These are phyloP conservation scores for Akanthomyces lecanii DNA, from an alignment of 2,329 filamentous ascomycete species.

Conservation along the genomic window DNA sequence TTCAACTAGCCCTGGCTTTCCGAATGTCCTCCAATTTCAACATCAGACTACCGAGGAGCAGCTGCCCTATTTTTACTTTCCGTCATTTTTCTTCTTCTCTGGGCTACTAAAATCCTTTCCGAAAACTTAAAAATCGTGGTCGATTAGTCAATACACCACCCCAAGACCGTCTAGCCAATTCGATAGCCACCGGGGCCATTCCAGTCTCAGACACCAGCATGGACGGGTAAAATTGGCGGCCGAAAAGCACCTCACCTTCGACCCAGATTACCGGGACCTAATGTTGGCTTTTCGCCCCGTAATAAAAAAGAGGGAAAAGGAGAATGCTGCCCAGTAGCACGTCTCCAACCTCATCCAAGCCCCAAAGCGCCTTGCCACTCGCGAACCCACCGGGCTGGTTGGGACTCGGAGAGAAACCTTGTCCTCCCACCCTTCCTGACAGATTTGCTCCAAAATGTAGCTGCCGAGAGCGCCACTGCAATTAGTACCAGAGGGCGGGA, in stretches of 20 bases:
- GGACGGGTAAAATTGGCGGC: background rate
- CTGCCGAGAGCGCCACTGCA: background rate
- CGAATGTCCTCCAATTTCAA: background rate
- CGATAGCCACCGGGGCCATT: background rate
- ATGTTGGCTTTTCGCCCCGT: background rate
- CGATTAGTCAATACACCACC: too few relatives aligned
- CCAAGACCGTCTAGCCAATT: background rate
- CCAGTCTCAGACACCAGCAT: background rate
- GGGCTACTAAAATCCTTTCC: background rate
- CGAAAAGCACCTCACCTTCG: background rate
- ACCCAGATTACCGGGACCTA: conserved; percentile 16
- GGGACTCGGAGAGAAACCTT: background rate
- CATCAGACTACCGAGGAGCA: background rate
- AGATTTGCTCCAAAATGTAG: background rate
- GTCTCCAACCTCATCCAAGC: background rate
- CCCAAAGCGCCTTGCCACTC: background rate
- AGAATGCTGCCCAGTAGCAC: background rate
- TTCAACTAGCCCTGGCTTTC: background rate
- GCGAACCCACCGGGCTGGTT: background rate
- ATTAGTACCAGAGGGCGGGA: conserved; percentile 2
- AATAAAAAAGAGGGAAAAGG: conserved; percentile 1
- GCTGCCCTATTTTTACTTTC: background rate
- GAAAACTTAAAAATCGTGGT: background rate
- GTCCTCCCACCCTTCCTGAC: background rate
- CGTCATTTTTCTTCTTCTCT: too few relatives aligned